Base-by-base conservation (phyloP, 202 grass and related monocot genomes). In the Musa balbisiana region DNA sequence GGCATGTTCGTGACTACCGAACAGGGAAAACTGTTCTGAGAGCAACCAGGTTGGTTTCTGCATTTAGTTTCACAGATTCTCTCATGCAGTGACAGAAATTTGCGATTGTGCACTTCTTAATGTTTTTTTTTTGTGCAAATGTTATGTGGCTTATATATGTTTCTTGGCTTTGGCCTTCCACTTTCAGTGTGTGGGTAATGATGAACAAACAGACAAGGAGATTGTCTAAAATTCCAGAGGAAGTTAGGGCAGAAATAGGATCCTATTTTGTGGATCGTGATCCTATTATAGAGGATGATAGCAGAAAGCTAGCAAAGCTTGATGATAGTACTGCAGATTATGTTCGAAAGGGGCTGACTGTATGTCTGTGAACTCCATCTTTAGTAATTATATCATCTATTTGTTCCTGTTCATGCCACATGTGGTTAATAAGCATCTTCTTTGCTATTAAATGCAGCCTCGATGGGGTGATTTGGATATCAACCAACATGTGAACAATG, bases 401-500 rank as follows among this genome's bases (percentile, higher is more conserved):
- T 10, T 20, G 9, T 71, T 50, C 13, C 24, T 53, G 19, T 25
- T 22, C 53, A 12, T 2, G 13, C 2, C 67, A 2, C 9, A 51
- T 62, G 65, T 43, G 59, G 80, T 52, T 53, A 10, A 4, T 68
- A 50, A 21, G 49, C 59, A 14, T 79, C 77, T 20, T 20, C 20
- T 62, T 19, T 23, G 11, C 54, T 23, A 52, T 73, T 64, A 62
- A 81, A 62, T 81, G 8, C n/a, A 99, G 96, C 96, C 96, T 67
- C 90, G 74, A 73, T 99, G 96, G 96, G 79, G 85, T 43, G 96
- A 99, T 87, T 82, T 99, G 77, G 96, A 99, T 73, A 87, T 95
- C 55, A 99, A 99, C 77, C 96, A 99, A 79, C 96, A 99, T 69
- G 96, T 99, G 83, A 99, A 99, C 76, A 99, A 99, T 77, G 96